These are phyloP conservation scores for Bryoglossum gracile DNA, from an alignment of 495 filamentous ascomycete species.

Conservation along the genomic window DNA sequence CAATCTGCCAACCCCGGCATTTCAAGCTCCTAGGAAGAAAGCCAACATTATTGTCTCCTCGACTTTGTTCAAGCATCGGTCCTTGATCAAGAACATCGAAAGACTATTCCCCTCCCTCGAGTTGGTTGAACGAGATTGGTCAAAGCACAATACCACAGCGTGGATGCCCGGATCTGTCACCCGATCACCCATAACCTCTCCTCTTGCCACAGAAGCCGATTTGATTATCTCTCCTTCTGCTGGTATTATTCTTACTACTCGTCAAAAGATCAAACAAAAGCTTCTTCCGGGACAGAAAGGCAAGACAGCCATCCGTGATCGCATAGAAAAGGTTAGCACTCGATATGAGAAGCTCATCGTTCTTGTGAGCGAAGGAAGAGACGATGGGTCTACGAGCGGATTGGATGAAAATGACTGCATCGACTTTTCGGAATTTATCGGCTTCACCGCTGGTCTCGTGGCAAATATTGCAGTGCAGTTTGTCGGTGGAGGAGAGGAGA, in stretches of 20 bases:
- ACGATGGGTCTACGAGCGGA: conserved; percentile 29
- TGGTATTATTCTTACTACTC: conserved; percentile 62
- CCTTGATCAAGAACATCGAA: conserved; percentile 40
- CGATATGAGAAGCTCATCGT: conserved; percentile 68
- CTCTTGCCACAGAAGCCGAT: conserved; percentile 59
- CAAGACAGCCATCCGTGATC: conserved; percentile 45
- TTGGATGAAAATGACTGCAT: conserved; percentile 39
- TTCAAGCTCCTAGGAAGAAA: conserved; percentile 21
- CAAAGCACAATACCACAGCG: conserved; percentile 30
- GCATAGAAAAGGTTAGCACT: conserved; percentile 45
- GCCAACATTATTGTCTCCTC: conserved; percentile 43
- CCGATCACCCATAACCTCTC: conserved; percentile 26
- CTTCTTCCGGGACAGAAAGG: conserved; percentile 53
- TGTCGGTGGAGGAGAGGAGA: conserved; percentile 49
- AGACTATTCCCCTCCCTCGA: conserved; percentile 41
- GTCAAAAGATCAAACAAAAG: conserved; percentile 68
- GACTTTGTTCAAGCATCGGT: conserved; percentile 35
- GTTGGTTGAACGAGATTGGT: conserved; percentile 55
- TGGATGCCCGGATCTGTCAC: conserved; percentile 29
- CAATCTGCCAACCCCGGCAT: conserved; percentile 4
- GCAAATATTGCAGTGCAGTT: conserved; percentile 41
- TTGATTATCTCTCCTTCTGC: conserved; percentile 63
- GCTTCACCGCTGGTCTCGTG: conserved; percentile 39
- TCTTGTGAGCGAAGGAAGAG: conserved; percentile 52
- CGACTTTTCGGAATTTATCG: conserved; percentile 48